Base-by-base conservation (phyloP, 164 flowering plant species). In the Santalum album region DNA sequence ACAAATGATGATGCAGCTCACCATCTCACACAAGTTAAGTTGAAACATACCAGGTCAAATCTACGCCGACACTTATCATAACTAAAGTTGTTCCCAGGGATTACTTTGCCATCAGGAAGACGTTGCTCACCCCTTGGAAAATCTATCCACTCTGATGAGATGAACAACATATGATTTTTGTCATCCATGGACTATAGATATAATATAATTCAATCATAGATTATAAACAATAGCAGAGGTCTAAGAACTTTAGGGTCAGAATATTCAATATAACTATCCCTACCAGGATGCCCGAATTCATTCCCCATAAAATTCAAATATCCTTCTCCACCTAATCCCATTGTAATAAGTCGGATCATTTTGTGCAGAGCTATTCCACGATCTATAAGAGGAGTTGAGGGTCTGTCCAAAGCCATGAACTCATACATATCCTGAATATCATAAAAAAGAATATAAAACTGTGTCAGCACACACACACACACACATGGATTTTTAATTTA, bases 241-340 rank as follows among this genome's bases (percentile, higher is more conserved):
- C n/a, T n/a, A n/a, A n/a, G n/a, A n/a, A n/a, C n/a, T n/a, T n/a
- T n/a, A n/a, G n/a, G n/a, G n/a, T n/a, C n/a, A n/a, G n/a, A 38
- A 34, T 19, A 12, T 21, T n/a, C 17, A 19, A 16, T 32, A n/a
- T n/a, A n/a, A n/a, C 42, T 24, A 48, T 42, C 2, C 58, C 64
- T 73, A 94, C 99, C 99, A 49, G 97, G 99, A 73, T 94, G 99
- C n/a, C 99, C 99, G 79, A 94, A 94, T 77, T 94, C 99, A 78
- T 94, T 94, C 59, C 99, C 99, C 99, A 94, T 94, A 71, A 94
- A 94, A 72, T 94, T 94, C 44, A 94, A 70, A 61, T 94, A 94
- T 54, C 97, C 99, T 84, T 94, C 97, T 64, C 99, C 99, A 48
- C 99, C 99, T 57, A 94, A 63, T 52, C 92, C 97, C 99, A 94